Percentiles rank a stretch among this genome's conserved stretches.
Evolutionary conservation across 129 eudicot species (phyloP).

Genomic region (Helichrysum umbraculigerum): DNA sequence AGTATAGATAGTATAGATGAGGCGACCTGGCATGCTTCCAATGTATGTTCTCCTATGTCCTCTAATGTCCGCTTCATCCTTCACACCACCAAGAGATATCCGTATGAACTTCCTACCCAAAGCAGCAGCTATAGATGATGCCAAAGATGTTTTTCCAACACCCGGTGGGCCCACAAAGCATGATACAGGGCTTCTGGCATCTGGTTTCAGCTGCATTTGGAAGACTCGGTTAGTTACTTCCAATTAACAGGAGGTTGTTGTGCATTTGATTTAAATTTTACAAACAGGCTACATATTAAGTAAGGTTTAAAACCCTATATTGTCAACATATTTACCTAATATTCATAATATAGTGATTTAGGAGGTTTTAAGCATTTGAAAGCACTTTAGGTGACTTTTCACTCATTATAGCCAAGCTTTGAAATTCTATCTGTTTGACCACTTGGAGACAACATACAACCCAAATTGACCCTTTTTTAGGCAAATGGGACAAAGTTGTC

Average conservation of each 20-base stretch:
- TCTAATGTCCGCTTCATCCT: conserved; percentile 96
- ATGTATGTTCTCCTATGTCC: conserved; percentile 95
- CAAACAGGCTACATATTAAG: neutral
- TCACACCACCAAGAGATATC: conserved; percentile 95
- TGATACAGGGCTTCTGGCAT: conserved; percentile 88
- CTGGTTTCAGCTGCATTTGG: conserved; percentile 82
- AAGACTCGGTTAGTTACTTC: conserved; percentile 11
- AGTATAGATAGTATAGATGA: too few relatives aligned
- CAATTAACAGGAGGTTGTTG: neutral
- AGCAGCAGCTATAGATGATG: conserved; percentile 94
- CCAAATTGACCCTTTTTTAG: neutral
- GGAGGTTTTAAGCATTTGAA: neutral
- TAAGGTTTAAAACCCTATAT: neutral
- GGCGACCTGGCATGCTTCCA: conserved; percentile 99
- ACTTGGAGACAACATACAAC: too few relatives aligned
- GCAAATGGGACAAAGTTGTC: neutral
- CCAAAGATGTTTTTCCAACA: conserved; percentile 97
- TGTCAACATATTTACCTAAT: neutral
- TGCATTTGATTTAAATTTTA: neutral
- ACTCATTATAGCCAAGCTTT: neutral
- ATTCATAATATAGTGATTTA: neutral
- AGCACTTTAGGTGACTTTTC: neutral
- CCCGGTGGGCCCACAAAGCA: conserved; percentile 99
- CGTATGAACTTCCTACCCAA: conserved; percentile 85
- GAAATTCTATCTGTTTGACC: neutral